Evolutionary conservation across 1,139 yeast species (phyloP).

Genomic region (Candida tropicalis): DNA sequence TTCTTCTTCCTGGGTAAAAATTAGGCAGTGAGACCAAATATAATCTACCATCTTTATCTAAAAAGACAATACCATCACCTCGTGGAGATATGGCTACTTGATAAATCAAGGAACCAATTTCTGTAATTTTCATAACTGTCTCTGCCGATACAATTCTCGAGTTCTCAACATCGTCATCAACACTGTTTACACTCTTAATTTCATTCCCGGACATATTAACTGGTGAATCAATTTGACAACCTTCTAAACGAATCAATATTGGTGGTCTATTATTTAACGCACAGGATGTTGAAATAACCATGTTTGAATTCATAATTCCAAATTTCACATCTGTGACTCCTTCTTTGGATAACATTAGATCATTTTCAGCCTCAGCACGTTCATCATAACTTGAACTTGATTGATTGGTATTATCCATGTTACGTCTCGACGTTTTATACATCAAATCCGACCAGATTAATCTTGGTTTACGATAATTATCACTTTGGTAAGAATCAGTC

Average conservation of each 20-base stretch:
- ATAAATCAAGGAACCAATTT: conserved; percentile 82
- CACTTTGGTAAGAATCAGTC: conserved; percentile 34
- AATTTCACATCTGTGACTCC: conserved; percentile 86
- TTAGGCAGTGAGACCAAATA: conserved; percentile 70
- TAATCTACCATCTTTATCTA: conserved; percentile 77
- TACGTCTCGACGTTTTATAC: conserved; percentile 20
- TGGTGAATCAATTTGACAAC: conserved; percentile 33
- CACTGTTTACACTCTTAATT: conserved; percentile 23
- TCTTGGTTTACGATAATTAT: conserved; percentile 60
- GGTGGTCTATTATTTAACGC: conserved; percentile 43
- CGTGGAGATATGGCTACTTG: conserved; percentile 77
- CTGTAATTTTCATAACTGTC: conserved; percentile 56
- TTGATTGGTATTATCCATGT: conserved; percentile 18
- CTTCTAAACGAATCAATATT: conserved; percentile 37
- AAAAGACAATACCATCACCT: conserved; percentile 80
- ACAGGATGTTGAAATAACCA: conserved; percentile 40
- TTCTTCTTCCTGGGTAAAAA: conserved; percentile 34
- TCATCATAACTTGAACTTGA: conserved; percentile 25
- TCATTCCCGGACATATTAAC: conserved; percentile 17
- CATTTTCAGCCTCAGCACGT: conserved; percentile 26
- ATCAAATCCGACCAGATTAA: conserved; percentile 48
- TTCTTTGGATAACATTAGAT: conserved; percentile 67
- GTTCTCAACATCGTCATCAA: conserved; percentile 21
- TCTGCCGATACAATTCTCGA: conserved; percentile 35
- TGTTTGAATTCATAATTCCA: conserved; percentile 38